phyloP scores from a whole-genome alignment of 2,329 filamentous ascomycete genomes.

The Microdochium paspali region DNA sequence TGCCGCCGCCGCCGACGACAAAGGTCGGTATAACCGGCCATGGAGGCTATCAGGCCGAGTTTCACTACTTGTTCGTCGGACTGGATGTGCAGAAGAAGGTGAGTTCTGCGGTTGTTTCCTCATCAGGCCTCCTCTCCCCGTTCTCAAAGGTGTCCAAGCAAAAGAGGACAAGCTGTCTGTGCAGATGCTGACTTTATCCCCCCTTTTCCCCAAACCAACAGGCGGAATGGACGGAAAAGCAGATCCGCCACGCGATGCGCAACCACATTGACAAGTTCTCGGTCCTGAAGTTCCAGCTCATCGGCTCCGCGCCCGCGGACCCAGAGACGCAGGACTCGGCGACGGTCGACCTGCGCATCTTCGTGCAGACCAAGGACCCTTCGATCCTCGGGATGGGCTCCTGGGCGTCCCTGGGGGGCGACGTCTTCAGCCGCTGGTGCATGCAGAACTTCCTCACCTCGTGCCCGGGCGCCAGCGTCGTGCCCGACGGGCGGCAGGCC shows the following conservation, averaged over 20 bases:
- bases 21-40: conserved; percentile 24
- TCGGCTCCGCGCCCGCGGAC: conserved; percentile 3
- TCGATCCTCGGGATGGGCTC: neutral
- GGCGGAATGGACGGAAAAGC: conserved; percentile 10
- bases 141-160: neutral
- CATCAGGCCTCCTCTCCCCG: conserved; percentile 3
- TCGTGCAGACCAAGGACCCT: conserved; percentile 4
- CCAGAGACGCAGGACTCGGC: conserved; percentile 5
- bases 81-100: conserved; percentile 3
- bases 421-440: neutral
- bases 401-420: neutral
- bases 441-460: neutral
- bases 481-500: neutral
- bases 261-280: conserved; percentile 5
- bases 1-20: conserved; percentile 24
- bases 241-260: conserved; percentile 18
- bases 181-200: too few relatives aligned
- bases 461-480: neutral
- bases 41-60: conserved; percentile 21
- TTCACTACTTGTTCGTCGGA: conserved; percentile 1
- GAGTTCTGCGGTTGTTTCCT: conserved; percentile 6
- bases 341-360: conserved; percentile 7
- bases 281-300: conserved; percentile 5
- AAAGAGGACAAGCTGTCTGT: too few relatives aligned
- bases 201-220: neutral